Evolutionary conservation across 2,329 filamentous ascomycete genomes (phyloP), one percentile per base, ranked within the genome.

Genomic region (Alternaria angustiovoidea): DNA sequence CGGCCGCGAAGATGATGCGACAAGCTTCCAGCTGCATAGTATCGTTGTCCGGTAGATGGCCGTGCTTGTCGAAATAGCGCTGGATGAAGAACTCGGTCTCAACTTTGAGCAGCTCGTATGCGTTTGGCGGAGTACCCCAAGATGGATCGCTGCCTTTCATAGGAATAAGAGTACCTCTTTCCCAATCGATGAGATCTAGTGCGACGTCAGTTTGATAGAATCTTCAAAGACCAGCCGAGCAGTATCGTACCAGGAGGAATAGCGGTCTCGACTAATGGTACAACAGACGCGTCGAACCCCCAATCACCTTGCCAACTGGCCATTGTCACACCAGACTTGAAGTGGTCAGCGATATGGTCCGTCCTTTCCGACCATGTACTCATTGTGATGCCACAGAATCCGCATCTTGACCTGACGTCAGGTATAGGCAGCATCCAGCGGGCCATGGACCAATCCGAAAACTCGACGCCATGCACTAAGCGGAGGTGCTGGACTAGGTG

Each of bases 401-500:
- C 72, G 46, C 72, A 74, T 26, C 65, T 55, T 1, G 68, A 65
- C 2, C 63, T 58, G 7, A 73, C 66, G 3, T 66, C 59, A 1
- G 68, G 64, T 64, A 66, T 71, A 14, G 70, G 64, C 7, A 68
- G n/a, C 59, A 63, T 72, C 70, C 71, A 74, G 12, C 56, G 51
- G 20, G 61, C 57, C 70, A 74, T 73, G 39, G 71, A 66, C 78
- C 64, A 88, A 14, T 67, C 64, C 1, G 61, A 56, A 20, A 67
- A 72, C 18, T 62, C 64, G 3, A 64, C 57, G 7, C 62, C 57
- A 30, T 74, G 72, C 5, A 75, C 70, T 4, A 74, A 51, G n/a
- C 64, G 61, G 6, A 74, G 42, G 34, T 75, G 72, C 42, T 75
- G 72, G 4, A 65, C 64, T 0, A 75, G 41, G 39, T 75, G 72